Percentiles rank a stretch among this genome's conserved stretches.
Conservation (phyloP, 257 asterid species). For the Solanum sitiens region DNA sequence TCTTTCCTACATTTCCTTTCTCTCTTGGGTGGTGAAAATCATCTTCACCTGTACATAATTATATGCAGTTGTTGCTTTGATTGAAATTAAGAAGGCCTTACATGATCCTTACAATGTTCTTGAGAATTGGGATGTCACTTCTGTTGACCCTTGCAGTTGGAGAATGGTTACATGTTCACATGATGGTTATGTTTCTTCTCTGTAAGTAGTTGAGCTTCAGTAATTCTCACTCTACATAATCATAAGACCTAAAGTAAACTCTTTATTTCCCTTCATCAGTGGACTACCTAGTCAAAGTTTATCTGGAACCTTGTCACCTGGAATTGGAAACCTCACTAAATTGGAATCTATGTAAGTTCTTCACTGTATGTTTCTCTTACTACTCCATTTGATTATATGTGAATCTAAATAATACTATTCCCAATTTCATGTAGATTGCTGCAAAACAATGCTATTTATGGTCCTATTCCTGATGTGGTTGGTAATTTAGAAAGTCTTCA, state of each 20-base stretch:
- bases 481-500: slow-evolving; percentile 75
- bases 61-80: slow-evolving; percentile 80
- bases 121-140: slow-evolving; percentile 88
- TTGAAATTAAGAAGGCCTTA: slow-evolving; percentile 56
- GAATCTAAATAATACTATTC: background rate
- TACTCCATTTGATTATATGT: background rate
- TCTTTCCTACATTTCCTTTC: background rate
- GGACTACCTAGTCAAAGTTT: slow-evolving; percentile 77
- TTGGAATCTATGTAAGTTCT: slow-evolving; percentile 81
- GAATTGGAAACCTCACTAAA: slow-evolving; percentile 74
- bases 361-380: background rate
- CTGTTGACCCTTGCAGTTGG: slow-evolving; percentile 99
- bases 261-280: slow-evolving; percentile 21
- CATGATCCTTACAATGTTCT: slow-evolving; percentile 78
- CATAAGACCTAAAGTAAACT: background rate
- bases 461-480: slow-evolving; percentile 60
- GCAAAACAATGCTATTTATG: slow-evolving; percentile 83
- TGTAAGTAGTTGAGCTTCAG: slow-evolving; percentile 41
- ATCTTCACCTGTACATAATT: background rate
- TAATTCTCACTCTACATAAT: background rate
- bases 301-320: slow-evolving; percentile 76
- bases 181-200: slow-evolving; percentile 77
- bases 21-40: background rate
- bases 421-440: slow-evolving; percentile 41
- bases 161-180: slow-evolving; percentile 77